Evolutionary conservation across 2,329 filamentous ascomycete genomes (phyloP), one percentile per base, ranked within the genome.

Genomic region (Fusarium sterilihyphosum): DNA sequence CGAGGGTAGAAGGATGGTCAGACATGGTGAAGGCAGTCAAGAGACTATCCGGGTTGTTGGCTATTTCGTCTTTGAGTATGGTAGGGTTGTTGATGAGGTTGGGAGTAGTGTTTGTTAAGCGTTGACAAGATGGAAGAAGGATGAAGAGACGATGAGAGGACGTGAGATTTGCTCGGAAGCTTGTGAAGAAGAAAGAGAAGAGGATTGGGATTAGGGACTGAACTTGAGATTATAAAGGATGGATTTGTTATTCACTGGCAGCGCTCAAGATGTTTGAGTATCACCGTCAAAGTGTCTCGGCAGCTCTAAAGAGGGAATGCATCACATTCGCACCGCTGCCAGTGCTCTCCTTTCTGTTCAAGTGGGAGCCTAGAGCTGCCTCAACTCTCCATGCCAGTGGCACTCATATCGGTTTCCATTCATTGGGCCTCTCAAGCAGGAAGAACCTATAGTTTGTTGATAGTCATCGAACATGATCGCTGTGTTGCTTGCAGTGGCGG

Each of bases 401-500:
- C 17, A 18, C 2, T 0, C 10, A 10, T 13, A 22, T 35, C 6
- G 5, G 0, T 20, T 5, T 49, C n/a, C 6, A 17, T 8, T 43
- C 12, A 13, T 38, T 7, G 8, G 24, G 18, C 0, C 17, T 2
- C 9, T 35, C 17, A 6, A 26, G 2, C 7, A 37, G 3, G 13
- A 12, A 24, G 49, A 18, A 18, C 5, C 2, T 17, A 5, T 8
- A 3, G 29, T 43, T 18, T 31, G 9, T 8, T 37, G 9, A 24
- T 10, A 31, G 11, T n/a, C 12, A 37, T 22, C 14, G 59, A 57
- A 57, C 38, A 44, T 1, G 14, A 17, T 13, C 7, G n/a, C 0
- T 17, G 5, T 22, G 29, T 1, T 14, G 22, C 11, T n/a, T 43
- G 17, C 37, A 26, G 10, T 17, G 47, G 10, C 22, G 12, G 17